These are phyloP conservation scores for Nicotiana otophora DNA, from an alignment of 257 asterid genomes.

Conservation along the genomic window DNA sequence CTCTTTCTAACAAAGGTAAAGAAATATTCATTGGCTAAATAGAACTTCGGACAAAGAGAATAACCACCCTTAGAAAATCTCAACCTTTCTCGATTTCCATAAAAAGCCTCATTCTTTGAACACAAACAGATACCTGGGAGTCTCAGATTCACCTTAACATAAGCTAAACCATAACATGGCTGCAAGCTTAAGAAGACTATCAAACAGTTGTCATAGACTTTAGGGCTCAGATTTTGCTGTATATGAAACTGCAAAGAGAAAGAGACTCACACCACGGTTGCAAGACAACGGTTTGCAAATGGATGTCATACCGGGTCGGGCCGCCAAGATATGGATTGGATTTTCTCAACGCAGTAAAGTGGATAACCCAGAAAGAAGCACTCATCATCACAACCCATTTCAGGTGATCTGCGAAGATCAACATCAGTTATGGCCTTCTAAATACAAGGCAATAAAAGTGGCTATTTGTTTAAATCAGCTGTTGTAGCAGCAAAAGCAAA, in stretches of 20 bases:
- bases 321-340: slow-evolving; percentile 26
- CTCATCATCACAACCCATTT: slow-evolving; percentile 20
- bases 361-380: slow-evolving; percentile 4
- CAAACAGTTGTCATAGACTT: neutral
- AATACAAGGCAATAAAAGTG: neutral
- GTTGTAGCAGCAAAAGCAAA: neutral
- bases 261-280: slow-evolving; percentile 24
- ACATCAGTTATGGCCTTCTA: neutral
- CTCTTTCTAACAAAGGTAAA: too few relatives aligned
- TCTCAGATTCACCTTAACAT: too few relatives aligned
- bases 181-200: too few relatives aligned
- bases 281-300: slow-evolving; percentile 4
- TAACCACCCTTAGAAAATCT: too few relatives aligned
- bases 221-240: slow-evolving; percentile 16
- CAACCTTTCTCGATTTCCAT: too few relatives aligned
- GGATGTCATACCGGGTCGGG: slow-evolving; percentile 3
- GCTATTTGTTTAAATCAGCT: neutral
- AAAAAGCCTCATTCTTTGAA: too few relatives aligned
- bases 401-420: neutral
- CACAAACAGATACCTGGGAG: too few relatives aligned
- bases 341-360: neutral
- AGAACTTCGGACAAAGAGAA: too few relatives aligned
- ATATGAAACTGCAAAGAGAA: neutral
- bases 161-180: too few relatives aligned
- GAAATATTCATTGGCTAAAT: too few relatives aligned